These are phyloP conservation scores for Pulicaria dysenterica DNA, from an alignment of 129 eudicot genomes.

Conservation along the genomic window DNA sequence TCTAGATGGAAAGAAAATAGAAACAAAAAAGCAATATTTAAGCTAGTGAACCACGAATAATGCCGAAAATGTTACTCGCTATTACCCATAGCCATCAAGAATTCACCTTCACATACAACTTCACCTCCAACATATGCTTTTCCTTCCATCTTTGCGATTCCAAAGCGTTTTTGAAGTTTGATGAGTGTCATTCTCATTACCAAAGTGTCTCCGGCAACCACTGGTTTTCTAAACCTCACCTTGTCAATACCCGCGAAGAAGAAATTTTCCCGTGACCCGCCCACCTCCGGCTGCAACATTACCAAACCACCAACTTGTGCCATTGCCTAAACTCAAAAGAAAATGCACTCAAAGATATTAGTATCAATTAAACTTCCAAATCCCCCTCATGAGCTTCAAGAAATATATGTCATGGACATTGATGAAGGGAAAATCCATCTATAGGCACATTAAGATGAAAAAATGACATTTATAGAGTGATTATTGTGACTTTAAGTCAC, in stretches of 20 bases:
- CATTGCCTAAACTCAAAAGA: slow-evolving; percentile 57
- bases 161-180: slow-evolving; percentile 84
- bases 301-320: slow-evolving; percentile 91
- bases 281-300: slow-evolving; percentile 83
- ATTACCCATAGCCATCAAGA: slow-evolving; percentile 80
- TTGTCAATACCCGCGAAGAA: slow-evolving; percentile 93
- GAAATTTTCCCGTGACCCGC: slow-evolving; percentile 75
- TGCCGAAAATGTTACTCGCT: slow-evolving; percentile 27
- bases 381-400: background rate
- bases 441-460: slow-evolving; percentile 1
- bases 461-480: background rate
- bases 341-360: background rate
- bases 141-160: slow-evolving; percentile 85
- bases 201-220: slow-evolving; percentile 82
- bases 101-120: slow-evolving; percentile 83
- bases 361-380: background rate
- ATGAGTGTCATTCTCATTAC: slow-evolving; percentile 78
- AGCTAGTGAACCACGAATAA: slow-evolving; percentile 8
- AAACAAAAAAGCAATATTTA: slow-evolving; percentile 26
- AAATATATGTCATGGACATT: slow-evolving; percentile 3
- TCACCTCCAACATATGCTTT: slow-evolving; percentile 93
- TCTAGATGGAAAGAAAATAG: background rate
- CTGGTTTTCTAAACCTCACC: slow-evolving; percentile 83
- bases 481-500: background rate
- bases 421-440: background rate